phyloP scores from a whole-genome alignment of 1,139 yeast genomes.

The Pichia sp. region DNA sequence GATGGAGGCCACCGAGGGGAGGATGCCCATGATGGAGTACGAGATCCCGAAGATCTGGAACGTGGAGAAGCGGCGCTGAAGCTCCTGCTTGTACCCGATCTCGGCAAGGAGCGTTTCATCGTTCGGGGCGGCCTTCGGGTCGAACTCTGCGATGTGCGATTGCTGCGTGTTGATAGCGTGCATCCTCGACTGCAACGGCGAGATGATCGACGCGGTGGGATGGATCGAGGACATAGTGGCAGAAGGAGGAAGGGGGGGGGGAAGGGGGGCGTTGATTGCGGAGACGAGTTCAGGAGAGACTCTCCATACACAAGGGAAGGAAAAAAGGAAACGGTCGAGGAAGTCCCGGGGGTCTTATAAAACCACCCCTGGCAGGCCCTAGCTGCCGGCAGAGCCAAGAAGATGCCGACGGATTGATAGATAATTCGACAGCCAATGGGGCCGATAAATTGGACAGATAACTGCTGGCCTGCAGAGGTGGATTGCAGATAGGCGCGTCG shows the following conservation, averaged over 20 bases:
- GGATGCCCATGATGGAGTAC: constrained; percentile 50
- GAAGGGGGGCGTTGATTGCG: not conserved
- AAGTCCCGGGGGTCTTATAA: too few species aligned
- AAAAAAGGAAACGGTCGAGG: too few species aligned
- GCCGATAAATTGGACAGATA: too few species aligned
- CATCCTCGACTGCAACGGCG: constrained; percentile 17
- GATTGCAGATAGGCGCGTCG: too few species aligned
- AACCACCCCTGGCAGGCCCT: too few species aligned
- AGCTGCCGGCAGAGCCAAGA: too few species aligned
- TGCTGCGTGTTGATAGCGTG: constrained; percentile 20
- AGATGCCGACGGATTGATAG: too few species aligned
- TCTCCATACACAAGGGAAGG: too few species aligned
- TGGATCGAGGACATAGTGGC: constrained; percentile 13
- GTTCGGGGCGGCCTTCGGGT: constrained; percentile 25
- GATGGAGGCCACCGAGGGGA: constrained; percentile 45
- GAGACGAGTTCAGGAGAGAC: not conserved
- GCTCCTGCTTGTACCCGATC: constrained; percentile 51
- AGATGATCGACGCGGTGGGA: constrained; percentile 7
- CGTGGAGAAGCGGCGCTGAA: constrained; percentile 45
- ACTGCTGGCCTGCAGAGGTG: too few species aligned
- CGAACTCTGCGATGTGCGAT: constrained; percentile 26
- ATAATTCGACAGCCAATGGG: too few species aligned
- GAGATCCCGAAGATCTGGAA: constrained; percentile 52
- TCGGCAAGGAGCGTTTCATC: constrained; percentile 44
- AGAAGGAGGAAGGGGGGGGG: too few species aligned